These are phyloP conservation scores for Aureobasidium sp. DNA, from an alignment of 2,329 filamentous ascomycete genomes.

Conservation along the genomic window DNA sequence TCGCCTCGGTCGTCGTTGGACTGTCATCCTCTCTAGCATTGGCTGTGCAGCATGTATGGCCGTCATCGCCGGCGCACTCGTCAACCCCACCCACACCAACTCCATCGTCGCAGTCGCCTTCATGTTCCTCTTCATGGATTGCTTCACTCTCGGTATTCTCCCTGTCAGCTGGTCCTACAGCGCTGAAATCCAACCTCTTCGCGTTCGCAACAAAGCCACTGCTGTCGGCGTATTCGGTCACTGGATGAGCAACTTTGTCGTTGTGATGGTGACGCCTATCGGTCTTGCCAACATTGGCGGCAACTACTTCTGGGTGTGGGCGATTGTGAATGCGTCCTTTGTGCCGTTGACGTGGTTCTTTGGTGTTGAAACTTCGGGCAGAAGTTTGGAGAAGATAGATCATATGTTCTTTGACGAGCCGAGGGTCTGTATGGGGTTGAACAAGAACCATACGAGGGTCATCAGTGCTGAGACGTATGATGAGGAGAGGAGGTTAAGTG, in stretches of 20 bases:
- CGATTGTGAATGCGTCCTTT: constrained; percentile 48
- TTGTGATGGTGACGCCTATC: constrained; percentile 26
- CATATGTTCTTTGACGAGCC: constrained; percentile 35
- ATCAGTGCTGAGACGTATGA: constrained; percentile 28
- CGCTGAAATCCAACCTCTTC: constrained; percentile 54
- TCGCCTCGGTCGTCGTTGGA: constrained; percentile 40
- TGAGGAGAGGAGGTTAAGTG: constrained; percentile 29
- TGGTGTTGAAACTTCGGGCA: constrained; percentile 42
- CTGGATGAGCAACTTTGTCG: constrained; percentile 37
- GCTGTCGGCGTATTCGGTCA: constrained; percentile 48
- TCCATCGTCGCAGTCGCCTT: constrained; percentile 35
- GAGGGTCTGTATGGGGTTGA: constrained; percentile 36
- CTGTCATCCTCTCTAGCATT: constrained; percentile 30
- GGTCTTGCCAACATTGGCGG: constrained; percentile 22
- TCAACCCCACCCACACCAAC: constrained; percentile 6
- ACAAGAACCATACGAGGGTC: constrained; percentile 32
- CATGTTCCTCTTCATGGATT: constrained; percentile 60
- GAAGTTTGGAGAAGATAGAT: constrained; percentile 25
- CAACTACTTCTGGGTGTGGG: constrained; percentile 25
- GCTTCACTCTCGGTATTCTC: constrained; percentile 57
- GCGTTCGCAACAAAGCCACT: constrained; percentile 54
- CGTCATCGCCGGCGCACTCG: constrained; percentile 24
- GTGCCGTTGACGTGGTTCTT: constrained; percentile 24
- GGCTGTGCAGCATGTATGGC: constrained; percentile 31
- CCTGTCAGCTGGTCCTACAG: constrained; percentile 46